Evolutionary conservation across 2,329 filamentous ascomycete species (phyloP), one percentile per base, ranked within the genome.

Genomic region (Botryotinia globosa): DNA sequence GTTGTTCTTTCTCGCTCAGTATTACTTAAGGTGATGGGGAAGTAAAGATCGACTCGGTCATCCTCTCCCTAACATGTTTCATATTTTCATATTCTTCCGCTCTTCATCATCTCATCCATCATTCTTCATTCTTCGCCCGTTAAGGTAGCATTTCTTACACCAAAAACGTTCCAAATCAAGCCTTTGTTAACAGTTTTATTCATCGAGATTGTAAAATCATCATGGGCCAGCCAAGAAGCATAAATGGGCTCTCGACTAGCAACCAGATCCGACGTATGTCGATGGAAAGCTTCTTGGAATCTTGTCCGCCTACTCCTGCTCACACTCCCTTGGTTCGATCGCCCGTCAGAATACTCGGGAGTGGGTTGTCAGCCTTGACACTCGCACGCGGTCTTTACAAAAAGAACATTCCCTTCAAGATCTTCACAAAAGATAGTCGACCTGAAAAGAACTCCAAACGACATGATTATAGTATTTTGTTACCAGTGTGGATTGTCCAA

Each of bases 341-440:
- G 39, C 64, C 48, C 29, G 20, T 67, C 32, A 67, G 16, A 32
- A 67, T 67, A 67, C 64, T 67, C 34, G 64, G 64, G 51, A 67
- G 64, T 16, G 64, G 64, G 1, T 48, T 67, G 6, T 67, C 64
- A 32, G 64, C 64, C n/a, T 29, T 67, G 37, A 42, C 64, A 37
- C 64, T 67, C 16, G 48, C 45, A 42, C n/a, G 37, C 14, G 12
- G 45, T 67, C 64, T 67, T 42, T 18, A 29, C 48, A 42, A 20
- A 16, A 67, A 56, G 48, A 12, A 20, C 9, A 67, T 67, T 6
- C 64, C 64, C 18, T 67, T 67, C 34, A 67, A 67, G 37, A 39
- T 67, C 20, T 67, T 42, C 18, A 67, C 64, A 4, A 54, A 54
- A 42, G 48, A 56, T 12, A 2, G 25, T 7, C 45, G 16, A 6